A percentile compares a stretch with the other conserved stretches of the same genome.
These are phyloP conservation scores for Scedosporium dehoogii DNA, from an alignment of 2,329 filamentous ascomycete species.

Conservation along the genomic window DNA sequence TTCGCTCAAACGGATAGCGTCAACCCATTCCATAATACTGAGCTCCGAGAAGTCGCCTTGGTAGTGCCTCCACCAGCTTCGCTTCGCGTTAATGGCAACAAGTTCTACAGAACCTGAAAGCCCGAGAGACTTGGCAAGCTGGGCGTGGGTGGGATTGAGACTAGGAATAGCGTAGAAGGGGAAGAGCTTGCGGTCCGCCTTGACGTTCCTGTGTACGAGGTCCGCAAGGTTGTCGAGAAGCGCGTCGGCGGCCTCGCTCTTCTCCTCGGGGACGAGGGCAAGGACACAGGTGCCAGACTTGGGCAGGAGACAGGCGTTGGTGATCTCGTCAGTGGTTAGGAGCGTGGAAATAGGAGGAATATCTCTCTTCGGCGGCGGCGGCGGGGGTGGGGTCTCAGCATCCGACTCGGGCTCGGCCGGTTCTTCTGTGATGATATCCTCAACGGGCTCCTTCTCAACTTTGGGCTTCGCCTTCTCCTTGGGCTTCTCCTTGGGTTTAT, in stretches of 20 bases:
- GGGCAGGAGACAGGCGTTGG: slow-evolving; percentile 60
- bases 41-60: slow-evolving; percentile 48
- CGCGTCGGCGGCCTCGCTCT: slow-evolving; percentile 40
- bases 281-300: slow-evolving; percentile 80
- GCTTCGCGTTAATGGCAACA: slow-evolving; percentile 74
- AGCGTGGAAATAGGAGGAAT: slow-evolving; percentile 51
- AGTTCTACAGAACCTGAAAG: slow-evolving; percentile 57
- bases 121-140: slow-evolving; percentile 35
- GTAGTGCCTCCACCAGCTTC: slow-evolving; percentile 77
- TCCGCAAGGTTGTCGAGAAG: slow-evolving; percentile 58
- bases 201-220: slow-evolving; percentile 64
- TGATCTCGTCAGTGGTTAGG: slow-evolving; percentile 51
- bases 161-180: slow-evolving; percentile 74
- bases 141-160: slow-evolving; percentile 32
- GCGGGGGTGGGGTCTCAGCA: slow-evolving; percentile 20
- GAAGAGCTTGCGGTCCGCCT: slow-evolving; percentile 60
- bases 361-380: slow-evolving; percentile 10
- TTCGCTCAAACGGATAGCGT: slow-evolving; percentile 83
- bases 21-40: slow-evolving; percentile 75
- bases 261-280: slow-evolving; percentile 51
- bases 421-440: slow-evolving; percentile 16
- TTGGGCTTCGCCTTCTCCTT: slow-evolving; percentile 25
- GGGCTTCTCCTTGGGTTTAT: slow-evolving; percentile 24
- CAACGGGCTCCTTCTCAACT: background rate
- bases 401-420: slow-evolving; percentile 25